Evolutionary conservation across 2,329 filamentous ascomycete species (phyloP), one percentile per base, ranked within the genome.

Genomic region (Botrytis byssoidea): DNA sequence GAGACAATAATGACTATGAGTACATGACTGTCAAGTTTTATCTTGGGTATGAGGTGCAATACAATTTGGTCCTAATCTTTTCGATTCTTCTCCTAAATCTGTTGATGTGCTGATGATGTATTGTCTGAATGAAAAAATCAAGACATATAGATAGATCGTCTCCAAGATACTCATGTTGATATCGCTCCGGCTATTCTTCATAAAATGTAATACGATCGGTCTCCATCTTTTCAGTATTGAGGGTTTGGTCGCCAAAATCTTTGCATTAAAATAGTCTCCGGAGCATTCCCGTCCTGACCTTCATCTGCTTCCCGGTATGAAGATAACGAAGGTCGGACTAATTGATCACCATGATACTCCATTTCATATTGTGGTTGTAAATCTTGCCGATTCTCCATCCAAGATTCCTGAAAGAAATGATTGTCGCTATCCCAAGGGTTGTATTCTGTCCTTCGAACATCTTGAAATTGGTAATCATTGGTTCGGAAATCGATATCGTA

Each of bases 191-290:
- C 25, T 48, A 69, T n/a, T 32, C 7, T 22, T 32, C 42, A 25
- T 37, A 10, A 37, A 66, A n/a, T 18, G n/a, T 16, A 35, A 25
- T 14, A 66, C 20, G 18, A 18, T 29, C 3, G 12, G 29, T 48
- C 29, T 48, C 22, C 20, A 48, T 46, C 29, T 55, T 44, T 18
- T 76, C 60, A 78, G 59, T 77, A 78, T 42, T 74, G 76, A 6
- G n/a, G 67, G 51, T 73, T 63, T 48, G 75, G 75, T 51, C 71
- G 74, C 77, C 75, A 78, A 74, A 77, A 77, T 46, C 74, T 72
- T 42, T 60, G 37, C 55, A 73, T 65, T 16, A 29, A 65, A 14
- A 37, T 51, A 37, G 22, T 37, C 35, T 71, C 60, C 42, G 57
- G 37, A 55, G 42, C 55, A 48, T 64, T 59, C n/a, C 32, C 55